A percentile compares a stretch with the other conserved stretches of the same genome.
These are phyloP conservation scores for Populus hybrid DNA, from an alignment of 441 rosid species.

Conservation along the genomic window DNA sequence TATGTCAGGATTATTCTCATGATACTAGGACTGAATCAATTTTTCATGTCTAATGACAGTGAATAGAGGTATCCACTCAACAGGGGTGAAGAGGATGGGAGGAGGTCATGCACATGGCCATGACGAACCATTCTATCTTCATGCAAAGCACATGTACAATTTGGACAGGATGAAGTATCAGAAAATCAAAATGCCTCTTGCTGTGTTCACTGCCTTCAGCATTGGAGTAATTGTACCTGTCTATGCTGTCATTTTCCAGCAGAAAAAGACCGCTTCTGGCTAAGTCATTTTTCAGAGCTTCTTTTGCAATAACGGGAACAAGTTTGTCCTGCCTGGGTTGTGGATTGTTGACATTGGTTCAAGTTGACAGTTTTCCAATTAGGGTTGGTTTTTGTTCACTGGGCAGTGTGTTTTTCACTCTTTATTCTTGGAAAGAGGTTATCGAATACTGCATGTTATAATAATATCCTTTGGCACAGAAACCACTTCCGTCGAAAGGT, in stretches of 20 bases:
- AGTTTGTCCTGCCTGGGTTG: conserved; percentile 18
- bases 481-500: background rate
- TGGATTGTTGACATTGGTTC: conserved; percentile 16
- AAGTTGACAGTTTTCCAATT: background rate
- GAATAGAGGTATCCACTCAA: conserved; percentile 73
- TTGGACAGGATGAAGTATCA: conserved; percentile 89
- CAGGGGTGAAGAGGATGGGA: conserved; percentile 83
- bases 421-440: conserved; percentile 16
- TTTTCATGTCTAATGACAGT: conserved; percentile 35
- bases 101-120: conserved; percentile 65
- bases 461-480: conserved; percentile 11
- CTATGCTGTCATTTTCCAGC: conserved; percentile 91
- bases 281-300: conserved; percentile 18
- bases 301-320: conserved; percentile 37
- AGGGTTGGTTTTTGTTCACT: background rate
- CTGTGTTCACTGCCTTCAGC: conserved; percentile 79
- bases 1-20: background rate
- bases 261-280: conserved; percentile 79
- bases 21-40: background rate
- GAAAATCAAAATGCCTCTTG: conserved; percentile 76
- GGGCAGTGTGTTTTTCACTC: conserved; percentile 5
- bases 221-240: conserved; percentile 75
- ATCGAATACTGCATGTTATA: conserved; percentile 13
- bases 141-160: conserved; percentile 98
- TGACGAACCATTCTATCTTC: conserved; percentile 70